These are phyloP conservation scores for Amorphotheca resinae DNA, from an alignment of 495 filamentous ascomycete genomes.

Conservation along the genomic window DNA sequence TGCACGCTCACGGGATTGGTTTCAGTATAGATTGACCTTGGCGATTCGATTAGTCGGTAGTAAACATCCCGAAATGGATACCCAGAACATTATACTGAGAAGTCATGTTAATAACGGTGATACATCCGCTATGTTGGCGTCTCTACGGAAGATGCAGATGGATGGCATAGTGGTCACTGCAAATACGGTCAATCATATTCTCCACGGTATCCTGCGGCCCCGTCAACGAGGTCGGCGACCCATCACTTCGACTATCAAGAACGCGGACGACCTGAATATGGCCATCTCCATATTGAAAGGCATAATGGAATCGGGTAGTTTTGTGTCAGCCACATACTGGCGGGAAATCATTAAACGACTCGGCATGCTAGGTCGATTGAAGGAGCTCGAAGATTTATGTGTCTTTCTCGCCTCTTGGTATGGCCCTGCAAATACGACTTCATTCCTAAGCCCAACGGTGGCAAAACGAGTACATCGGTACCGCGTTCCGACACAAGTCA, in stretches of 20 bases:
- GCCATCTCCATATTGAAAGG: conserved; percentile 24
- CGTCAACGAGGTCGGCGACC: conserved; percentile 8
- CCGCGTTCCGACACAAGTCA: conserved; percentile 7
- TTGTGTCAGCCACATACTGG: conserved; percentile 30
- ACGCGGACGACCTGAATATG: conserved; percentile 14
- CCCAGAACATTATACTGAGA: conserved; percentile 30
- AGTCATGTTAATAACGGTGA: conserved; percentile 20
- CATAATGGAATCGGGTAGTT: conserved; percentile 23
- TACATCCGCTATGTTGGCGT: conserved; percentile 6
- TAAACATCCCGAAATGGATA: conserved; percentile 6
- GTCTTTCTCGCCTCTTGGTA: conserved; percentile 14
- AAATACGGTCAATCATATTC: conserved; percentile 5
- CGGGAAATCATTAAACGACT: conserved; percentile 34
- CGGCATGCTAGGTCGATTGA: conserved; percentile 32
- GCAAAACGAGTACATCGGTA: background rate
- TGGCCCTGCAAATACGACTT: conserved; percentile 1
- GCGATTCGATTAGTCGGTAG: conserved; percentile 23
- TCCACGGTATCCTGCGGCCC: conserved; percentile 4
- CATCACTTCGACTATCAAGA: background rate
- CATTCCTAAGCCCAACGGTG: background rate
- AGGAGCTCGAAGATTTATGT: conserved; percentile 28
- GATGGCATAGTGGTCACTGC: conserved; percentile 8
- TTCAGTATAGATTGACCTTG: conserved; percentile 40
- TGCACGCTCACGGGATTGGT: conserved; percentile 32
- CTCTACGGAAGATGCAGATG: conserved; percentile 21